Base-by-base conservation (phyloP, 305 asterid genomes). In the Rubia peregrina region DNA sequence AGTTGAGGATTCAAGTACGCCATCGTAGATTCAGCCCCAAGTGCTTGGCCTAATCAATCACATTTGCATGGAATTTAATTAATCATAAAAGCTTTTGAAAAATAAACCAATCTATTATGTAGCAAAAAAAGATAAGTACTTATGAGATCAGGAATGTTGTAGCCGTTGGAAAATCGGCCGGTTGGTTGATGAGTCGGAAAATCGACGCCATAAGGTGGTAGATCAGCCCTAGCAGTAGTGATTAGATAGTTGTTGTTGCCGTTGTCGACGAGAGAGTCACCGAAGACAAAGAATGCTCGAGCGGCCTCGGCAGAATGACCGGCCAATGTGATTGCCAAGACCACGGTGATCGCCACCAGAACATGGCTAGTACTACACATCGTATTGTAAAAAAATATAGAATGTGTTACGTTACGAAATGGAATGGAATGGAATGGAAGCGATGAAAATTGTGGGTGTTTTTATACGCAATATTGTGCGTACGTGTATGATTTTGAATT, bases 171-270 rank as follows among this genome's bases (percentile, higher is more conserved):
- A 75, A 90, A 90, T 0, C 96, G 90, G 0, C 97, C 97, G 1
- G 97, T 87, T 0, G 97, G 84, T 22, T 84, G 82, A 41, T 84
- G 91, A 56, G 82, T 76, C 17, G 97, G 97, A 40, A 77, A 89
- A 79, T 90, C 97, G 42, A 90, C 73, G 68, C 97, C 97, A 7
- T 90, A 89, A 30, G 97, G 97, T 0, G 97, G 96, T 14, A 94
- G 84, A 19, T 90, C 96, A 0, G 97, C 97, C 3, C 97, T 83
- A 1, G 97, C 97, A 0, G 90, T 68, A 1, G 97, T 90, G 40
- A 82, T 79, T 73, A 90, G 76, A 77, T 76, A 90, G 76, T 90
- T 89, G 75, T 90, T 89, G 84, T 90, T 90, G 41, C 97, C 97
- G 42, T 74, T 83, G 53, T 90, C 97, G 2, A 87, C 97, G 1